phyloP scores from a whole-genome alignment of 139 green algal species.

The Chara braunii region DNA sequence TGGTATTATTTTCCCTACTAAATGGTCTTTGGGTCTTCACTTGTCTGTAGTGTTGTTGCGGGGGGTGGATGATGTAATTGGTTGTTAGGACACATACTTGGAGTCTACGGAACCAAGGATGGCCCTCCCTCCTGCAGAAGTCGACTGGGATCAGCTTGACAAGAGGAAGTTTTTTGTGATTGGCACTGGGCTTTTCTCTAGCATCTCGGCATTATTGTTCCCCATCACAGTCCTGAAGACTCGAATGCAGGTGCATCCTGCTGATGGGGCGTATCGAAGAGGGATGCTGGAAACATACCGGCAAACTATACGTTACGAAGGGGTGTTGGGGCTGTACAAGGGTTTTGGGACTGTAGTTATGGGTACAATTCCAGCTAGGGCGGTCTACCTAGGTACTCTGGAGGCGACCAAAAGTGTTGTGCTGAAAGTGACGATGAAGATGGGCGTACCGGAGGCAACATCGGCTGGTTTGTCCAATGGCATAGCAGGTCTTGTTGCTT shows the following conservation, averaged over 20 bases:
- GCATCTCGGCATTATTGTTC: conserved; percentile 70
- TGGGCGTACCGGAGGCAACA: conserved; percentile 36
- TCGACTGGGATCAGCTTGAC: too few species aligned
- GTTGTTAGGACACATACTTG: too few species aligned
- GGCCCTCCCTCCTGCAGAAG: too few species aligned
- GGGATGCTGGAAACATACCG: too few species aligned
- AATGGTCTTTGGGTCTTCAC: too few species aligned
- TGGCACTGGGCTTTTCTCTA: conserved; percentile 68
- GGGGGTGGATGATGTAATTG: too few species aligned
- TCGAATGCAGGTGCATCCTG: conserved; percentile 47
- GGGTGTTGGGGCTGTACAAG: conserved; percentile 72
- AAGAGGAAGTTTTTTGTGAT: conserved; percentile 82
- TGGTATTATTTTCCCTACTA: too few species aligned
- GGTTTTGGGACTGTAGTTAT: conserved; percentile 46
- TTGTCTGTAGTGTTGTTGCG: too few species aligned
- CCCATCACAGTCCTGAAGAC: conserved; percentile 91
- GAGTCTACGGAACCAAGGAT: too few species aligned
- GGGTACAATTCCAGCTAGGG: conserved; percentile 37
- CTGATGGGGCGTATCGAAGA: too few species aligned
- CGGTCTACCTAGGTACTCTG: conserved; percentile 68
- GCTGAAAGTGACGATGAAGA: conserved; percentile 29
- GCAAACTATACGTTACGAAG: conserved; percentile 64
- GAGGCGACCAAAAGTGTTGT: conserved; percentile 58
- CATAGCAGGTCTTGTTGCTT: conserved; percentile 58
- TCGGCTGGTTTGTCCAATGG: conserved; percentile 40